Conservation (phyloP, 2,329 filamentous ascomycete species). For the Cercospora canescens region DNA sequence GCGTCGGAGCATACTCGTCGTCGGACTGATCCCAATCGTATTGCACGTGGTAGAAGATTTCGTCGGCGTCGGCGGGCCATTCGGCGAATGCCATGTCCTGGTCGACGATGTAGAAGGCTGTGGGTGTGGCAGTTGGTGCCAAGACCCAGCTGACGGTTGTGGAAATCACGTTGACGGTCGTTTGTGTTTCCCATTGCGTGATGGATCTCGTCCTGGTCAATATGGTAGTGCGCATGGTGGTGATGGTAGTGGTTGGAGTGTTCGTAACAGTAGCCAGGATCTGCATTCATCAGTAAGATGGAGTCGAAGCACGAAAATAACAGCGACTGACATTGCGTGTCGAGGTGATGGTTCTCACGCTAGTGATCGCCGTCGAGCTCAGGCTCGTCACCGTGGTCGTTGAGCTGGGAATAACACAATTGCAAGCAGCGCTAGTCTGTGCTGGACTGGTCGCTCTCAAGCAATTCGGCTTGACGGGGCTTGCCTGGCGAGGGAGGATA, state of each 20-base stretch:
- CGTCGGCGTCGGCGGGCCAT: constrained; percentile 1
- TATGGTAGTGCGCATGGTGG: background rate
- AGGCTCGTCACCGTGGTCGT: background rate
- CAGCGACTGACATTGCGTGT: no score
- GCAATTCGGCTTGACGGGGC: background rate
- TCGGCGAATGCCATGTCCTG: constrained; percentile 4
- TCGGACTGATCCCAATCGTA: background rate
- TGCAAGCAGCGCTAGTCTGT: constrained; percentile 1
- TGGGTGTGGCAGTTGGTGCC: background rate
- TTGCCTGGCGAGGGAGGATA: background rate
- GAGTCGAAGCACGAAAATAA: background rate
- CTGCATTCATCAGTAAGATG: background rate
- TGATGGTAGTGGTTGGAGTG: background rate
- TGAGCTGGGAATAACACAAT: constrained; percentile 5
- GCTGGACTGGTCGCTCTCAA: background rate
- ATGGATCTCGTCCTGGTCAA: no score
- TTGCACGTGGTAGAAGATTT: background rate
- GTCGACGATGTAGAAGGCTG: constrained; percentile 7
- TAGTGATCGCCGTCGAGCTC: background rate
- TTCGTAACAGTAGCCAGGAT: background rate
- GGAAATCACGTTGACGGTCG: no score
- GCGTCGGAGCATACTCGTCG: constrained; percentile 1
- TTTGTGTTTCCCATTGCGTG: background rate
- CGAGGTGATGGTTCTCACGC: background rate
- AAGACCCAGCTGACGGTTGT: background rate